Base-by-base conservation (phyloP, 148 eudicot genomes). In the Cornus suecica region DNA sequence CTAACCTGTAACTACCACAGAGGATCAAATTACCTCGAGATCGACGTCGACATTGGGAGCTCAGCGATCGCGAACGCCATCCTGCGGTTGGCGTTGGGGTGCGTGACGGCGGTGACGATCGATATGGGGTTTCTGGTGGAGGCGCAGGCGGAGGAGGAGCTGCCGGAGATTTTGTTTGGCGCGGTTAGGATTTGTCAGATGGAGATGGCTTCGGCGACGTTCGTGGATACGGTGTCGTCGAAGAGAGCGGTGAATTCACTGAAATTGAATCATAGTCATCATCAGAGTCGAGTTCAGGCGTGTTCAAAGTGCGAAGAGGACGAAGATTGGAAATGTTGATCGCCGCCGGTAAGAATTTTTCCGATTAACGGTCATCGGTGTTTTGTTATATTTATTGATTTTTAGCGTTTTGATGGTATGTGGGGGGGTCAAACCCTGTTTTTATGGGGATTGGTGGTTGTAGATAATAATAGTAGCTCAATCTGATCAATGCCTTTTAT, bases 121-220 rank as follows among this genome's bases (percentile, higher is more conserved):
- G 99, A 95, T 71, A 90, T 95, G 99, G 99, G 96, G 31, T 95
- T 95, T 69, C 28, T 90, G 75, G 90, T 92, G 76, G 97, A 92
- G 83, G 91, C 82, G 10, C 99, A 95, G 76, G 34, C 77, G 27
- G 94, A 90, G 81, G 96, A 88, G 34, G 99, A 95, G 83, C 58
- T 95, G 54, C 99, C 97, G 15, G 99, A 95, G 82, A 81, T 70
- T 78, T 66, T 95, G 67, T 80, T 95, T 3, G 97, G 99, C 0
- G 94, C 97, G 2, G 94, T 95, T 31, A 84, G 99, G 86, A 77
- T 95, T 72, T 83, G 87, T 72, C 94, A 95, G 54, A 90, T 95
- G 94, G 94, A 95, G 82, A 89, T 91, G 92, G 77, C 80, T 3
- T 84, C 99, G 7, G 99, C 97, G 0, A 71, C 83, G 20, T 84